Percentiles rank a stretch among this genome's conserved stretches.
phyloP scores from a whole-genome alignment of 768 basidiomycete genomes.

The Tylopilus felleus region DNA sequence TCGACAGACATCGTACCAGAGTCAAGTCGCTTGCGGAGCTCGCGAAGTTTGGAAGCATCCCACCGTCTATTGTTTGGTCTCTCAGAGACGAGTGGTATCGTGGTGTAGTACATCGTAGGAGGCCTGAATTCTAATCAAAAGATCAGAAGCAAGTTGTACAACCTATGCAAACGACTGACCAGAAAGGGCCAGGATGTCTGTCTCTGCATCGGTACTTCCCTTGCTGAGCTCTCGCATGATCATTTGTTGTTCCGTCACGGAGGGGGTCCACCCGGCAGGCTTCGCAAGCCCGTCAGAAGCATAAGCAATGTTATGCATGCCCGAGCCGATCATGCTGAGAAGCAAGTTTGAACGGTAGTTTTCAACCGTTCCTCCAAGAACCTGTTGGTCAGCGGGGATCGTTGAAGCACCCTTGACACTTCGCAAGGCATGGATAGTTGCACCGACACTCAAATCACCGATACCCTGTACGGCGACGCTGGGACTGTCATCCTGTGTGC shows the following conservation, averaged over 20 bases:
- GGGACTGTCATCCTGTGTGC: slow-evolving; percentile 58
- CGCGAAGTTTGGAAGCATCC: slow-evolving; percentile 92
- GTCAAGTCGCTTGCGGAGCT: slow-evolving; percentile 91
- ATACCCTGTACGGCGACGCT: slow-evolving; percentile 74
- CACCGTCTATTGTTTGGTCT: slow-evolving; percentile 81
- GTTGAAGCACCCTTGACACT: slow-evolving; percentile 90
- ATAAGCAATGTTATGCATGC: slow-evolving; percentile 57
- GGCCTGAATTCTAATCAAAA: slow-evolving; percentile 72
- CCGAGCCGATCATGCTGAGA: slow-evolving; percentile 82
- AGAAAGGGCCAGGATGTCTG: slow-evolving; percentile 79
- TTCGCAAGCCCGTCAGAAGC: slow-evolving; percentile 56
- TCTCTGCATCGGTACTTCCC: slow-evolving; percentile 73
- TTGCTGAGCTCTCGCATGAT: slow-evolving; percentile 89
- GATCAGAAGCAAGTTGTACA: slow-evolving; percentile 9
- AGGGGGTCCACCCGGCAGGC: slow-evolving; percentile 63
- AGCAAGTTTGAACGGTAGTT: slow-evolving; percentile 93
- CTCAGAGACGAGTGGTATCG: slow-evolving; percentile 88
- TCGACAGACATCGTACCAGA: slow-evolving; percentile 78
- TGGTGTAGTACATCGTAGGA: slow-evolving; percentile 94
- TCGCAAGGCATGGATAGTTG: slow-evolving; percentile 82
- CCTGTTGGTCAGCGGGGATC: slow-evolving; percentile 90
- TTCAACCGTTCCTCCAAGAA: slow-evolving; percentile 87
- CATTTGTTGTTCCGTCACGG: slow-evolving; percentile 94
- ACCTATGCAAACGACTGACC: slow-evolving; percentile 48
- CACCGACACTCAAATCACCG: slow-evolving; percentile 82